Percentiles rank a stretch among this genome's conserved stretches.
Evolutionary conservation across 1,284 basidiomycete species (phyloP).

Genomic region (Leccinum fuscescens): DNA sequence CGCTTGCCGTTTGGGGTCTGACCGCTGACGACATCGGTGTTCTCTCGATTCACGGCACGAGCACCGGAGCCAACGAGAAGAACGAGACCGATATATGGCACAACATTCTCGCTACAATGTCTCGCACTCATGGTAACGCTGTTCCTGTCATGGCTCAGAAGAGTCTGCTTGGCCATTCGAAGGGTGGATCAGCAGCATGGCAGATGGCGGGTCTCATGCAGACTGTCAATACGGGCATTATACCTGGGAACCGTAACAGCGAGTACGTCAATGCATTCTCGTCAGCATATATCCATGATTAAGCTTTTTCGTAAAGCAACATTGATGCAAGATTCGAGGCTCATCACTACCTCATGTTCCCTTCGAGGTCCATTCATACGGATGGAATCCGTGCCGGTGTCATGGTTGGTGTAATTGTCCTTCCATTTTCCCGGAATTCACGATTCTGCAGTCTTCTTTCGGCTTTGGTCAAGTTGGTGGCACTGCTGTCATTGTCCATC

Average conservation of each 20-base stretch:
- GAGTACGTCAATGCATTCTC: slow-evolving; percentile 55
- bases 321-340: slow-evolving; percentile 91
- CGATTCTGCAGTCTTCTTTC: slow-evolving; percentile 75
- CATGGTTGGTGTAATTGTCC: slow-evolving; percentile 53
- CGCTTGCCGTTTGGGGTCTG: slow-evolving; percentile 94
- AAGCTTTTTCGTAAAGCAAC: slow-evolving; percentile 54
- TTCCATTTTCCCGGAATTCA: neutral
- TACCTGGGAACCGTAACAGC: slow-evolving; percentile 97
- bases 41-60: slow-evolving; percentile 91
- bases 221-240: slow-evolving; percentile 79
- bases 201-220: slow-evolving; percentile 94
- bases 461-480: slow-evolving; percentile 99
- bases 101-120: slow-evolving; percentile 85
- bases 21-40: slow-evolving; percentile 90
- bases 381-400: slow-evolving; percentile 89
- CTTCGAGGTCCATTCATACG: slow-evolving; percentile 92
- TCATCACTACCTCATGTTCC: slow-evolving; percentile 93
- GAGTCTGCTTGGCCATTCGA: slow-evolving; percentile 92
- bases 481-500: slow-evolving; percentile 85
- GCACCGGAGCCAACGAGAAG: slow-evolving; percentile 97
- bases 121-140: slow-evolving; percentile 90
- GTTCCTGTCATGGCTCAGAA: slow-evolving; percentile 98
- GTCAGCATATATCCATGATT: slow-evolving; percentile 21
- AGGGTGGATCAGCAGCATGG: slow-evolving; percentile 98
- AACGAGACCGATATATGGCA: slow-evolving; percentile 99